phyloP scores from a whole-genome alignment of 1,284 basidiomycete genomes.

The Chondrostereum purpureum region DNA sequence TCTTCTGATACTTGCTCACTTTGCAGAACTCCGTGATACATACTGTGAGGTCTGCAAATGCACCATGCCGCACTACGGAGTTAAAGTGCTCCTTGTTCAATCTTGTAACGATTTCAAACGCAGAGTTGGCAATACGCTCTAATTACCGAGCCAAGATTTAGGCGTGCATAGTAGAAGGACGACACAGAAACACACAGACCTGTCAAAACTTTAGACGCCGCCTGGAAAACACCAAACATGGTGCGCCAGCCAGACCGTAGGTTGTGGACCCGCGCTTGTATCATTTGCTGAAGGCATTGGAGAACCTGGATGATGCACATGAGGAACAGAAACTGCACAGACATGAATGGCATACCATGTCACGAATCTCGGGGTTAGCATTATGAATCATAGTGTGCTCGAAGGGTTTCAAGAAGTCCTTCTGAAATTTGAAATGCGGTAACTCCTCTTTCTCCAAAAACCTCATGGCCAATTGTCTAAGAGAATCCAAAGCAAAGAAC shows the following conservation, averaged over 20 bases:
- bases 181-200: slow-evolving; percentile 36
- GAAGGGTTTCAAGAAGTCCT: slow-evolving; percentile 97
- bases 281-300: slow-evolving; percentile 99
- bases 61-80: slow-evolving; percentile 87
- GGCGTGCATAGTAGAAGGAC: slow-evolving; percentile 7
- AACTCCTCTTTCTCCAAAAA: slow-evolving; percentile 99
- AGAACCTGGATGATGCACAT: slow-evolving; percentile 54
- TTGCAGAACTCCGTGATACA: slow-evolving; percentile 99
- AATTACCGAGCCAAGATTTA: slow-evolving; percentile 2
- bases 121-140: slow-evolving; percentile 91
- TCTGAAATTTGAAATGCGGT: slow-evolving; percentile 98
- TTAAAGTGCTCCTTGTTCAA: slow-evolving; percentile 89
- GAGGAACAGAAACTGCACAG: slow-evolving; percentile 2
- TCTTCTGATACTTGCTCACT: slow-evolving; percentile 98
- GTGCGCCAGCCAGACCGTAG: slow-evolving; percentile 98
- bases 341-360: slow-evolving; percentile 68
- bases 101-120: slow-evolving; percentile 93
- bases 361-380: slow-evolving; percentile 89
- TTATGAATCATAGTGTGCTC: slow-evolving; percentile 98
- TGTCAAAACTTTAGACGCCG: slow-evolving; percentile 90
- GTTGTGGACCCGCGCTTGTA: slow-evolving; percentile 91
- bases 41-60: slow-evolving; percentile 93
- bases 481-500: slow-evolving; percentile 94
- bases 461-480: slow-evolving; percentile 97
- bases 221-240: slow-evolving; percentile 98